A percentile compares a stretch with the other conserved stretches of the same genome.
Evolutionary conservation across 441 rosid species (phyloP).

Genomic region (Metrosideros polymorpha): DNA sequence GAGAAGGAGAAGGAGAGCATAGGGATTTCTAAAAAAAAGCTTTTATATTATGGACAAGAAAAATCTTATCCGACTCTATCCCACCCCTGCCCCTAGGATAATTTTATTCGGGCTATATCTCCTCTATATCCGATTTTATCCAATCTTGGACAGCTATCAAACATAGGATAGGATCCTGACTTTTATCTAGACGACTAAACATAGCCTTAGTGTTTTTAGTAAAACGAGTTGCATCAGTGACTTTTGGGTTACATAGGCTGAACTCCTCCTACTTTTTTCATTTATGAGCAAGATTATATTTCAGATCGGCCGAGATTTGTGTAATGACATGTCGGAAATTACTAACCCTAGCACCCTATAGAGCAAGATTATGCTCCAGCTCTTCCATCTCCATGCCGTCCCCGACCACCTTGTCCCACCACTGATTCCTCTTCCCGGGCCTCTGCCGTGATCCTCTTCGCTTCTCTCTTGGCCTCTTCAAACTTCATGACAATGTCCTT

Average conservation of each 20-base stretch:
- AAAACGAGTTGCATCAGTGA: background rate
- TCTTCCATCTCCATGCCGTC: background rate
- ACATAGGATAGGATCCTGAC: too few species aligned
- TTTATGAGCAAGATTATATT: background rate
- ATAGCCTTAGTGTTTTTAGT: background rate
- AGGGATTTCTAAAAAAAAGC: too few species aligned
- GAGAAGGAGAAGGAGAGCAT: too few species aligned
- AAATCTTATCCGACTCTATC: too few species aligned
- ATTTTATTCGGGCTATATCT: too few species aligned
- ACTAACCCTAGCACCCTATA: background rate
- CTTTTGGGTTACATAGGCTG: background rate
- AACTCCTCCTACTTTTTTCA: background rate
- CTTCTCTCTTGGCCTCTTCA: background rate
- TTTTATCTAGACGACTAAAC: too few species aligned
- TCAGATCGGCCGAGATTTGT: background rate
- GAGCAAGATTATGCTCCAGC: too few species aligned
- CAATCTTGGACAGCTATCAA: too few species aligned
- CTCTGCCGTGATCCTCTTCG: background rate
- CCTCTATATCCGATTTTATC: too few species aligned
- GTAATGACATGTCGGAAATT: background rate
- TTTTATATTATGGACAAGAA: too few species aligned
- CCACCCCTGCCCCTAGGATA: too few species aligned
- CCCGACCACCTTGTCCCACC: background rate
- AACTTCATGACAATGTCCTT: background rate
- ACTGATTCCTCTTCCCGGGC: background rate